Evolutionary conservation across 2,329 filamentous ascomycete genomes (phyloP).

Genomic region (Colletotrichum endophyticum): DNA sequence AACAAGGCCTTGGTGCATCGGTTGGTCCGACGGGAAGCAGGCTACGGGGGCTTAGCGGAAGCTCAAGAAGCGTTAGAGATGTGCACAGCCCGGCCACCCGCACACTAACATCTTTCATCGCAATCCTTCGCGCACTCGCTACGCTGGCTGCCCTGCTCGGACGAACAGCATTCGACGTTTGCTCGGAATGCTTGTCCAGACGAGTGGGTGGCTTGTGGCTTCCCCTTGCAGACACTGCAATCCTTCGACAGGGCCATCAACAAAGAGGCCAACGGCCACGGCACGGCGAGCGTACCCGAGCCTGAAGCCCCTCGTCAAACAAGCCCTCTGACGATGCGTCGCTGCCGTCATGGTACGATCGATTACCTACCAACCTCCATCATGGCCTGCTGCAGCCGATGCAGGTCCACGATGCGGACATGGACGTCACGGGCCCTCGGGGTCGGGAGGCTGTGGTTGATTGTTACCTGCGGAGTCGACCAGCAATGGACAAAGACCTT

Average conservation of each 20-base stretch:
- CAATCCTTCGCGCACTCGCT: background rate
- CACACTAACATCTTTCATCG: background rate
- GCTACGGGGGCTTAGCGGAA: slow-evolving; percentile 10
- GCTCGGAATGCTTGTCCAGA: background rate
- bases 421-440: background rate
- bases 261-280: background rate
- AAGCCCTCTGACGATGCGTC: background rate
- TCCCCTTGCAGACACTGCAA: slow-evolving; percentile 6
- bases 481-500: background rate
- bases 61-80: background rate
- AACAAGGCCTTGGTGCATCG: slow-evolving; percentile 5
- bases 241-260: background rate
- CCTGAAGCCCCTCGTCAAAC: background rate
- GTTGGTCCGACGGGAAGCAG: slow-evolving; percentile 2
- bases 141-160: background rate
- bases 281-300: background rate
- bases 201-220: background rate
- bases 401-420: slow-evolving; percentile 1
- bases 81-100: slow-evolving; percentile 3
- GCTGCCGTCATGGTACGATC: background rate
- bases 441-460: background rate
- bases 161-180: background rate
- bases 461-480: background rate
- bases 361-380: background rate
- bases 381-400: background rate